Percentiles rank a stretch among this genome's conserved stretches.
Conservation (phyloP, 331 rosid genomes). For the Phaseolus coccineus region DNA sequence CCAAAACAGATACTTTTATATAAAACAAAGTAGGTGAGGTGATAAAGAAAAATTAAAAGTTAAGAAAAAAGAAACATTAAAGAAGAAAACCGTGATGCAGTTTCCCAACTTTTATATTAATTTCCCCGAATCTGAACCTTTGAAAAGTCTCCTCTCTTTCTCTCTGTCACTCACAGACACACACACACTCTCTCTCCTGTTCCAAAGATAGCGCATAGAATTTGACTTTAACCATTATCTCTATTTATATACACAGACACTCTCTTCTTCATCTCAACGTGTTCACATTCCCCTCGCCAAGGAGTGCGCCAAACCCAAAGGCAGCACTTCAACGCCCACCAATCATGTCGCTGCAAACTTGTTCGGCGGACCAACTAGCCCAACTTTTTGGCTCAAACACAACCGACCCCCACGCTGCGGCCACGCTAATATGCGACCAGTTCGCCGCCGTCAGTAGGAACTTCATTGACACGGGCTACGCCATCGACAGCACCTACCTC, state of each 20-base stretch:
- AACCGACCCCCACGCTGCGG: slow-evolving; percentile 64
- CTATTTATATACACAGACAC: background rate
- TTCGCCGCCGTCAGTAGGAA: slow-evolving; percentile 44
- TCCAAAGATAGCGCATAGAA: background rate
- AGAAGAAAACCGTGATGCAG: background rate
- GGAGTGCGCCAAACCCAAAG: background rate
- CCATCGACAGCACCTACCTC: slow-evolving; percentile 76
- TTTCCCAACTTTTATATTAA: background rate
- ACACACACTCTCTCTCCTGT: background rate
- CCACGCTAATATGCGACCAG: slow-evolving; percentile 60
- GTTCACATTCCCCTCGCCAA: background rate
- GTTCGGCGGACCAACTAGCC: slow-evolving; percentile 53
- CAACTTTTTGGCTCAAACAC: slow-evolving; percentile 64
- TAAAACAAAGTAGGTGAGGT: background rate
- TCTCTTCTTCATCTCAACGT: background rate
- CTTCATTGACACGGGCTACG: slow-evolving; percentile 59
- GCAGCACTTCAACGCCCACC: background rate
- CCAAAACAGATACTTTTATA: no score
- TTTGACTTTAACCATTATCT: background rate
- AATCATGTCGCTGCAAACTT: slow-evolving; percentile 21
- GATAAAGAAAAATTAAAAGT: background rate
- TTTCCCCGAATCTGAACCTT: background rate
- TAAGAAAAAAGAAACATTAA: background rate
- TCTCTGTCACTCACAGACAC: no score
- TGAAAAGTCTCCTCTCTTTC: background rate